Conservation (phyloP, 345 rosid genomes). For the Turnera subulata region DNA sequence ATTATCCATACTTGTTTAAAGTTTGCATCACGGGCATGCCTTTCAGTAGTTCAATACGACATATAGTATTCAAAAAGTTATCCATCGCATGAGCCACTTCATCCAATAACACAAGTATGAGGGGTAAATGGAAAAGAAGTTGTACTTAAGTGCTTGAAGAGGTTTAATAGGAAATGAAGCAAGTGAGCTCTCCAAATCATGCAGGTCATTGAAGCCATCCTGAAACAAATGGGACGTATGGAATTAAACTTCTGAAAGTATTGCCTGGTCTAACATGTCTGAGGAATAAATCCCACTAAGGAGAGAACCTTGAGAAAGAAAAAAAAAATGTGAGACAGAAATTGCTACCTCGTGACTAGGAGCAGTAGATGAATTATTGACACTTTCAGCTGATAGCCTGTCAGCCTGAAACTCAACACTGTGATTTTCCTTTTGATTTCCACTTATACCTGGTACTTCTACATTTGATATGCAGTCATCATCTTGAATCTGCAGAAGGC, state of each 20-base stretch:
- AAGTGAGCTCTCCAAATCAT: slow-evolving; percentile 74
- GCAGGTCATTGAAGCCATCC: slow-evolving; percentile 56
- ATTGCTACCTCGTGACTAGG: slow-evolving; percentile 57
- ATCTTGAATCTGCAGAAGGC: slow-evolving; percentile 63
- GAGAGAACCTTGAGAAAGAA: too few species aligned
- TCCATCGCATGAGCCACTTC: not conserved
- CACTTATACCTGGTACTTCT: slow-evolving; percentile 41
- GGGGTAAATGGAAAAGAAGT: not conserved
- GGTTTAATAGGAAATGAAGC: slow-evolving; percentile 80
- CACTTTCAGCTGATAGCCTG: slow-evolving; percentile 36
- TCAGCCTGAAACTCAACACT: slow-evolving; percentile 33
- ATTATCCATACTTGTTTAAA: too few species aligned
- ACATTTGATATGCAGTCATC: slow-evolving; percentile 49
- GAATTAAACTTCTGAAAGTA: slow-evolving; percentile 16
- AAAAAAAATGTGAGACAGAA: slow-evolving; percentile 3
- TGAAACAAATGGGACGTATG: slow-evolving; percentile 34
- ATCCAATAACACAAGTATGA: not conserved
- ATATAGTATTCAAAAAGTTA: not conserved
- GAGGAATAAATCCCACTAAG: not conserved
- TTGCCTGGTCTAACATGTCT: not conserved
- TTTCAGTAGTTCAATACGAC: too few species aligned
- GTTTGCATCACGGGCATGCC: too few species aligned
- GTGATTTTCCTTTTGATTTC: slow-evolving; percentile 39
- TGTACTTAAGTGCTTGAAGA: slow-evolving; percentile 79
- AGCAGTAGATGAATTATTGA: slow-evolving; percentile 44